Base-by-base conservation (phyloP, 352 stramenopile species). In the Thraustotheca clavata region DNA sequence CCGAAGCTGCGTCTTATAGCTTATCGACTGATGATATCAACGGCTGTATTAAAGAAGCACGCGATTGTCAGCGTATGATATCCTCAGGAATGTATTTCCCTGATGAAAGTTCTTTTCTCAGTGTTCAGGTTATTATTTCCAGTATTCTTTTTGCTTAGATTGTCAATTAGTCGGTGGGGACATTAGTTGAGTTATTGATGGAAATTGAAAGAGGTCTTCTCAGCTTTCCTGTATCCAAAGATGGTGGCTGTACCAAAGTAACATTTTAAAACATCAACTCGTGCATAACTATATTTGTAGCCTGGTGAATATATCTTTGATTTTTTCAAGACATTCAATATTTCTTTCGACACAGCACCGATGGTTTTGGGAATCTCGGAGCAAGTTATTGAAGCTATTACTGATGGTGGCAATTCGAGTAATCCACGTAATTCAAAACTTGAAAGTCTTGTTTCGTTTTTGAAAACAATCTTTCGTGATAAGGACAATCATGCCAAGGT, bases 1-100 rank as follows among this genome's bases (percentile, higher is more conserved):
- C 88, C 35, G 96, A 99, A 9, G 93, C 91, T 11, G 91, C 96
- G 12, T 99, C 95, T 6, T 98, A 99, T 71, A 88, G 98, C 27
- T 72, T 99, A 3, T 97, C 83, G 0, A 97, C 87, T 20, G 83
- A 76, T 6, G 91, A 99, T 66, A 90, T 99, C 49, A 82, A 83
- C n/a, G 89, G 86, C 26, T 98, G 92, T 35, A 89, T 99, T 18
- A 68, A 75, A 5, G 97, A 99, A 76, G 83, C 98, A 27, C 74
- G 97, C 38, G 80, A 89, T 47, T 94, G 54, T 27, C 33, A 62
- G 27, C 14, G 33, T 18, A n/a, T 52, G 32, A 49, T 62, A 24
- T 11, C 26, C 16, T 26, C 11, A 6, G 11, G 33, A 9, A 24
- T 36, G 16, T 29, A 49, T 20, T n/a, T 49, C 6, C 54, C 54